Base-by-base conservation (phyloP, 2,329 filamentous ascomycete genomes). In the Hypoxylon sp. region DNA sequence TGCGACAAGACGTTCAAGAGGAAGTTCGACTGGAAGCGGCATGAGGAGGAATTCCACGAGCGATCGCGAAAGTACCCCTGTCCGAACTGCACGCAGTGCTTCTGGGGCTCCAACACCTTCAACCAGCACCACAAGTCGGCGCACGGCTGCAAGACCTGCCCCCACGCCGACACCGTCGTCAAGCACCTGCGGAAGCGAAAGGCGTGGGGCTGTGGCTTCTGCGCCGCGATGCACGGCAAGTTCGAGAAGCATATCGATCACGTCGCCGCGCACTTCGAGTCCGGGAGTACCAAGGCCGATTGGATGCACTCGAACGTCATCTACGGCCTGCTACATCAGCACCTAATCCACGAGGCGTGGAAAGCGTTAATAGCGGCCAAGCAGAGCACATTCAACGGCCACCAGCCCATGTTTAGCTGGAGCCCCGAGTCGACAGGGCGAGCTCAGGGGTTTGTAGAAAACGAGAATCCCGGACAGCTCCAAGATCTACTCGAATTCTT, bases 291-390 rank as follows among this genome's bases (percentile, higher is more conserved):
- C 65, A 87, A 88, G 71, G 79, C 81, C 19, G 87, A 90, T 69
- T 91, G 88, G 88, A 86, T 88, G 78, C 88, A 90, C 72, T 89
- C 87, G 1, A 87, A 88, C 47, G 87, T 90, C 61, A 84, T 91
- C 50, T 88, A 89, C 68, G 88, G 87, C 5, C 78, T 90, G 10
- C 78, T 91, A n/a, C 88, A 89, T 70, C 88, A 91, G 72, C 84
- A 87, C 1, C 81, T 84, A 32, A 84, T 90, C 44, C 82, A 84
- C 65, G 82, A 84, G 53, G 85, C 85, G 4, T 90, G 88, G 88
- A 86, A 87, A 64, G 79, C 81, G 0, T 76, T 89, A 30, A 79
- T 87, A 50, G 78, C 78, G 62, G 82, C 74, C 30, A 79, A 78
- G 57, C 76, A 81, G 48, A 76, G 77, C 15, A 73, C 82, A n/a